These are phyloP conservation scores for Trichocladium uniseriatum DNA, from an alignment of 495 filamentous ascomycete species.

Conservation along the genomic window DNA sequence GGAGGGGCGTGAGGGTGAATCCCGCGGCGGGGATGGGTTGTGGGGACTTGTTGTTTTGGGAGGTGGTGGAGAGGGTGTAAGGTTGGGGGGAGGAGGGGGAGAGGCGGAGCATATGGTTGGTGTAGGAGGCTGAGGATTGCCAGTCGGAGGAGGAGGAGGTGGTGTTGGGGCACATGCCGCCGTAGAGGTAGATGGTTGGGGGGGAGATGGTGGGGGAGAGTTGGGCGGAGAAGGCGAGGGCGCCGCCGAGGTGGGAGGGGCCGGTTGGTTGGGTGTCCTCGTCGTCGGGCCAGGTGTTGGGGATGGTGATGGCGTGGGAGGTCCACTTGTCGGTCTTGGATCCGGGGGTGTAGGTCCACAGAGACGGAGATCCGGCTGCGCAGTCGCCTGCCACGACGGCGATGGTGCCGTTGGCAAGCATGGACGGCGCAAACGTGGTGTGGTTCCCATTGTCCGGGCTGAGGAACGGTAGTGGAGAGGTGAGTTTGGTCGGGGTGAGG, in stretches of 20 bases:
- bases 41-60: constrained; percentile 11
- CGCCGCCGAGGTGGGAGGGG: constrained; percentile 58
- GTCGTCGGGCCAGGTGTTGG: background rate
- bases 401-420: constrained; percentile 57
- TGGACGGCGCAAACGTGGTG: constrained; percentile 48
- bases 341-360: constrained; percentile 33
- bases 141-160: constrained; percentile 36
- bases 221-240: constrained; percentile 56
- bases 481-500: constrained; percentile 47
- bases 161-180: constrained; percentile 72
- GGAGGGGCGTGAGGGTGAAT: constrained; percentile 67
- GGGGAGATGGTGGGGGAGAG: constrained; percentile 39
- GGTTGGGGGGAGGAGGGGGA: constrained; percentile 30
- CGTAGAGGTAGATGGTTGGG: constrained; percentile 62
- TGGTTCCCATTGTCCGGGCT: constrained; percentile 21
- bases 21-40: constrained; percentile 66
- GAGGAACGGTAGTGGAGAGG: constrained; percentile 58
- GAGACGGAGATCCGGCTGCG: constrained; percentile 25
- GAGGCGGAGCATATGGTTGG: constrained; percentile 60
- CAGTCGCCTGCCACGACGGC: constrained; percentile 65
- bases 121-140: constrained; percentile 62
- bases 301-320: constrained; percentile 16
- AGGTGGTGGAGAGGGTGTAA: constrained; percentile 19
- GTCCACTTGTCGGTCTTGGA: constrained; percentile 17
- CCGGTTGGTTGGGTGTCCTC: constrained; percentile 27